Percentiles rank a stretch among this genome's conserved stretches.
These are phyloP conservation scores for Zygosaccharomyces pseudorouxii DNA, from an alignment of 805 yeast genomes.

Conservation along the genomic window DNA sequence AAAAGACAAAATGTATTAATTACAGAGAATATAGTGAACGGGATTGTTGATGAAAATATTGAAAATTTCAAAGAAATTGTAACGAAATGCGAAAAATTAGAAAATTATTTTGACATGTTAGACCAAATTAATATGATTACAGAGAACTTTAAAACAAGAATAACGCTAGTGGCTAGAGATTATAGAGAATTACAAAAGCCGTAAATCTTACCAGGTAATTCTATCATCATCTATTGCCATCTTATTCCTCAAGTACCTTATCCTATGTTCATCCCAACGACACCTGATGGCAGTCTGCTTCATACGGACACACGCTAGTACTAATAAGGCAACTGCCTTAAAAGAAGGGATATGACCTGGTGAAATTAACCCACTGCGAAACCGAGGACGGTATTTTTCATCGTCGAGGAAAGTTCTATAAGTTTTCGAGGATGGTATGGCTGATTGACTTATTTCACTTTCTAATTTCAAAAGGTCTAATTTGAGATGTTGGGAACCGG, in stretches of 20 bases:
- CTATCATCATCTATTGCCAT: constrained; percentile 25
- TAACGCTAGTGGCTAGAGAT: constrained; percentile 31
- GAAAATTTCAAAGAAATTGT: constrained; percentile 39
- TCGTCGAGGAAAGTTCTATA: background rate
- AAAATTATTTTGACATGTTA: constrained; percentile 48
- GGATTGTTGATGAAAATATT: constrained; percentile 40
- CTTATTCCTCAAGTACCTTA: constrained; percentile 27
- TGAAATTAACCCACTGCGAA: background rate
- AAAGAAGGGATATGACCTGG: constrained; percentile 16
- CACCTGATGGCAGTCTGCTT: constrained; percentile 22
- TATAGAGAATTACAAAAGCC: constrained; percentile 15
- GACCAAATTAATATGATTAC: constrained; percentile 45
- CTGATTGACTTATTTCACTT: constrained; percentile 16
- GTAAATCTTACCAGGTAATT: constrained; percentile 22
- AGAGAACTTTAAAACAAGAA: constrained; percentile 37
- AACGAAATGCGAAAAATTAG: constrained; percentile 46
- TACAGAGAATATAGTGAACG: constrained; percentile 24
- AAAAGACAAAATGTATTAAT: constrained; percentile 25
- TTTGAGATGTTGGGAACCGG: constrained; percentile 29
- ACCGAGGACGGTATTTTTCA: background rate
- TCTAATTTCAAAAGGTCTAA: constrained; percentile 28
- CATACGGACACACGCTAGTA: constrained; percentile 31
- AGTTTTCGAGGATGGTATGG: background rate
- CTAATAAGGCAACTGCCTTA: constrained; percentile 30
- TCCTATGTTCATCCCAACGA: constrained; percentile 27